Evolutionary conservation across 2,329 filamentous ascomycete species (phyloP), one percentile per base, ranked within the genome.

Genomic region (Simplicillium aogashimaense): DNA sequence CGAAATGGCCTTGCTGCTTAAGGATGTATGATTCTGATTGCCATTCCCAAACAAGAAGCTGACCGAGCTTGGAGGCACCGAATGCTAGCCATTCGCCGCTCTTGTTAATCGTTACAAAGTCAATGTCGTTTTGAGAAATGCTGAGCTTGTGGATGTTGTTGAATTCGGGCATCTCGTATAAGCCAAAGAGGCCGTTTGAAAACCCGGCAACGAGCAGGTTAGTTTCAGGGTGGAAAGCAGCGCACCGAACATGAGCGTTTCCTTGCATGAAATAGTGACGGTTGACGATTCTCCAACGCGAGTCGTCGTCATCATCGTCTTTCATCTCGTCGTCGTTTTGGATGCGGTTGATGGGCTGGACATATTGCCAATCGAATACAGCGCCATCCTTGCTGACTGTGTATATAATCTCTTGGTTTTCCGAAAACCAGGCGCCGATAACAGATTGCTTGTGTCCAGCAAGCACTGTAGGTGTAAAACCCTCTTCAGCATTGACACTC

Each of bases 21-120:
- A 98, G 69, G 43, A 98, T 94, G 60, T 98, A 98, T 6, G 90
- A 97, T 61, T 98, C 94, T 0, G 92, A 98, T 58, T 97, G 90
- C 89, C 94, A 98, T 60, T 98, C 92, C 92, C 92, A 98, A 4
- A 98, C 92, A 4, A 98, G 67, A n/a, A 98, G 70, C 57, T 98
- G 92, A 1, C 94, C 94, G 5, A 95, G 73, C 53, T 94, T 94
- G 2, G 92, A 94, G 1, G 94, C 92, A 12, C 90, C 92, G 59
- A 98, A 95, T 0, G 94, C 94, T 16, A 98, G 68, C 92, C 92
- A 98, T 65, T 97, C 90, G 39, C 92, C 92, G 28, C 83, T 86
- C 58, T 86, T 84, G 65, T 97, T 98, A 55, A 95, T 87, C 1
- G 88, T 86, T 41, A 97, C 86, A 53, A 85, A 88, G 56, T 97